A percentile compares a stretch with the other conserved stretches of the same genome.
phyloP scores from a whole-genome alignment of 495 filamentous ascomycete species.

The Penicilliopsis zonata region DNA sequence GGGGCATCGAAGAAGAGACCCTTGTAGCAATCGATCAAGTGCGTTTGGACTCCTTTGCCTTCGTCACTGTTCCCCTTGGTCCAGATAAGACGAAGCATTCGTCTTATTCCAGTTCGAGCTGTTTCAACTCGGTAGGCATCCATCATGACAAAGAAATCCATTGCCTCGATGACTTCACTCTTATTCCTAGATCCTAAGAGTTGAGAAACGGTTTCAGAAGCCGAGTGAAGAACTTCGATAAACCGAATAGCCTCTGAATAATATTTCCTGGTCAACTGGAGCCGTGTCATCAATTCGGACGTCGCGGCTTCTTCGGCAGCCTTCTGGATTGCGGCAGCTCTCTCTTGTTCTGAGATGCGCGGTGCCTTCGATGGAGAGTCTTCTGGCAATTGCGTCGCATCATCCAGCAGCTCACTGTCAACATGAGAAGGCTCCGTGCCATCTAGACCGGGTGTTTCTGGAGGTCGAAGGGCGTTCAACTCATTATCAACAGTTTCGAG shows the following conservation, averaged over 20 bases:
- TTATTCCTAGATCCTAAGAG: slow-evolving; percentile 90
- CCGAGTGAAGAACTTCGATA: slow-evolving; percentile 82
- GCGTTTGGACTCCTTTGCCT: slow-evolving; percentile 93
- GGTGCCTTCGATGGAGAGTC: slow-evolving; percentile 50
- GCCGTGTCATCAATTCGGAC: slow-evolving; percentile 68
- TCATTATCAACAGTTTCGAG: slow-evolving; percentile 72
- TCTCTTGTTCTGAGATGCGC: slow-evolving; percentile 46
- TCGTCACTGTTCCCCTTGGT: slow-evolving; percentile 99
- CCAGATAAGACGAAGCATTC: slow-evolving; percentile 96
- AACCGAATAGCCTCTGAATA: slow-evolving; percentile 88
- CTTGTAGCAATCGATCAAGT: slow-evolving; percentile 95
- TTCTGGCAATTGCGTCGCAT: slow-evolving; percentile 70
- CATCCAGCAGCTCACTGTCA: slow-evolving; percentile 71
- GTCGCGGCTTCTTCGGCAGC: slow-evolving; percentile 61
- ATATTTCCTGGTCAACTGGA: slow-evolving; percentile 81
- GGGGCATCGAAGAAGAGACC: slow-evolving; percentile 92
- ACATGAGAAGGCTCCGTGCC: slow-evolving; percentile 45
- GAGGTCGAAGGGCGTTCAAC: slow-evolving; percentile 64
- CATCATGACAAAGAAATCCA: slow-evolving; percentile 93
- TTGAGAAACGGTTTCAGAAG: slow-evolving; percentile 67
- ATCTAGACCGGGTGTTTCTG: slow-evolving; percentile 63
- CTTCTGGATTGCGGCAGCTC: slow-evolving; percentile 41
- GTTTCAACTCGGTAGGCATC: slow-evolving; percentile 94
- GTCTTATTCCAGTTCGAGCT: slow-evolving; percentile 74
- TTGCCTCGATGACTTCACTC: slow-evolving; percentile 94